Conservation (phyloP, 2,329 filamentous ascomycete species). For the Emericellopsis atlantica region DNA sequence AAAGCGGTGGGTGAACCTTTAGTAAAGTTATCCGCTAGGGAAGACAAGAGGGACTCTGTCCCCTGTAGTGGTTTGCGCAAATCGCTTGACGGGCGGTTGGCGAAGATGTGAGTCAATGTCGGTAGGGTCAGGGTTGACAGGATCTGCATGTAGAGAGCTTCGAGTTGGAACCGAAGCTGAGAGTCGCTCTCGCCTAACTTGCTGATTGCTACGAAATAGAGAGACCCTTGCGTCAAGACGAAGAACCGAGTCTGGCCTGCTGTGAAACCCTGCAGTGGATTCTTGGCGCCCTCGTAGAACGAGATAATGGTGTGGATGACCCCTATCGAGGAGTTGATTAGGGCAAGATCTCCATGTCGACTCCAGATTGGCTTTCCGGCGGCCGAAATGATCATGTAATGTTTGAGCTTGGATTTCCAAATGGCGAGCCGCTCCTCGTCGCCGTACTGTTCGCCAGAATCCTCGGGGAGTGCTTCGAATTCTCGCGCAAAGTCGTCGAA, state of each 20-base stretch:
- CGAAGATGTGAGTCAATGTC: conserved; percentile 75
- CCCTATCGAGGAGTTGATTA: conserved; percentile 90
- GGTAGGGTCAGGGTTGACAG: conserved; percentile 88
- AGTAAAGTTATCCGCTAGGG: conserved; percentile 88
- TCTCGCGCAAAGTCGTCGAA: conserved; percentile 61
- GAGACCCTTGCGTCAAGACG: conserved; percentile 68
- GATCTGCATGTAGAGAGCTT: conserved; percentile 96
- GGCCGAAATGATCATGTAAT: conserved; percentile 91
- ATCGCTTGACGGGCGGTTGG: conserved; percentile 84
- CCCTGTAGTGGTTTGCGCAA: conserved; percentile 80
- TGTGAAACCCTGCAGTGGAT: conserved; percentile 70
- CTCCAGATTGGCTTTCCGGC: conserved; percentile 97
- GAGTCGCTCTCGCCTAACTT: conserved; percentile 82
- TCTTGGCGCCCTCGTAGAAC: conserved; percentile 74
- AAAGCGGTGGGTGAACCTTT: conserved; percentile 81
- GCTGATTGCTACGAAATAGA: conserved; percentile 91
- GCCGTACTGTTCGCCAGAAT: conserved; percentile 22
- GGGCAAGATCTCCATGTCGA: conserved; percentile 76
- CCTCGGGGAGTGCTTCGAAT: conserved; percentile 62
- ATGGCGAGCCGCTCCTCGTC: conserved; percentile 51
- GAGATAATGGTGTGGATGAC: conserved; percentile 96
- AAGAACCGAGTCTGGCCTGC: conserved; percentile 83
- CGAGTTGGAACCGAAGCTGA: conserved; percentile 77
- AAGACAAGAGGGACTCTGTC: conserved; percentile 81
- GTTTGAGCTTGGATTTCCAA: conserved; percentile 91